Evolutionary conservation across 345 rosid species (phyloP).

Genomic region (Acer saccharum): DNA sequence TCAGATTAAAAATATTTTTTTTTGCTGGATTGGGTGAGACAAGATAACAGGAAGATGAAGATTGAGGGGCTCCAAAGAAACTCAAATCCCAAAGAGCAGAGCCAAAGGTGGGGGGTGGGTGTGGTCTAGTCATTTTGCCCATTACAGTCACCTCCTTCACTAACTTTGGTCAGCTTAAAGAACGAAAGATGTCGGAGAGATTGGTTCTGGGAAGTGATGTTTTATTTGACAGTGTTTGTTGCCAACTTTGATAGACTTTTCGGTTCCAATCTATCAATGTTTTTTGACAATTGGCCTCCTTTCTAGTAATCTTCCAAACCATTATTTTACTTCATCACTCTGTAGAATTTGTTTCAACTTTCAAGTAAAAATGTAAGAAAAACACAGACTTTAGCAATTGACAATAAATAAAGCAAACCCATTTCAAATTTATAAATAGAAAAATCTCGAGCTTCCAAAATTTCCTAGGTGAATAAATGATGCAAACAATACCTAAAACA

Average conservation of each 20-base stretch:
- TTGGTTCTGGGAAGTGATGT: conserved; percentile 29
- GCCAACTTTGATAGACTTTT: background rate
- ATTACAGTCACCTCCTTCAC: conserved; percentile 21
- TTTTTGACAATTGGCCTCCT: background rate
- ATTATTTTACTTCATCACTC: background rate
- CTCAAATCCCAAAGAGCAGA: conserved; percentile 5
- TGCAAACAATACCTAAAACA: too few relatives aligned
- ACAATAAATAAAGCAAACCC: background rate
- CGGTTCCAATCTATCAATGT: background rate
- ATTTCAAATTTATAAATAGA: background rate
- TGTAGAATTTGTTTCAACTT: too few relatives aligned
- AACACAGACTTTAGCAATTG: background rate
- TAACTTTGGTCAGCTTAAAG: conserved; percentile 17
- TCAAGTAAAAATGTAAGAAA: too few relatives aligned
- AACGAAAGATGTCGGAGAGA: background rate
- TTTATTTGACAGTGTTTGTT: conserved; percentile 43
- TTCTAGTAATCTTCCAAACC: background rate
- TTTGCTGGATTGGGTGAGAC: conserved; percentile 4
- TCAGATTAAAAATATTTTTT: too few relatives aligned
- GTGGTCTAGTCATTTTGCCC: conserved; percentile 25
- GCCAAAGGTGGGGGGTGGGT: background rate
- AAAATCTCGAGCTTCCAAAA: too few relatives aligned
- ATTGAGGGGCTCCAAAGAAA: conserved; percentile 10
- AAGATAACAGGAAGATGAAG: conserved; percentile 2
- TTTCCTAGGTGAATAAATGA: too few relatives aligned